Conservation (phyloP, 345 rosid genomes). For the Angophora floribunda region DNA sequence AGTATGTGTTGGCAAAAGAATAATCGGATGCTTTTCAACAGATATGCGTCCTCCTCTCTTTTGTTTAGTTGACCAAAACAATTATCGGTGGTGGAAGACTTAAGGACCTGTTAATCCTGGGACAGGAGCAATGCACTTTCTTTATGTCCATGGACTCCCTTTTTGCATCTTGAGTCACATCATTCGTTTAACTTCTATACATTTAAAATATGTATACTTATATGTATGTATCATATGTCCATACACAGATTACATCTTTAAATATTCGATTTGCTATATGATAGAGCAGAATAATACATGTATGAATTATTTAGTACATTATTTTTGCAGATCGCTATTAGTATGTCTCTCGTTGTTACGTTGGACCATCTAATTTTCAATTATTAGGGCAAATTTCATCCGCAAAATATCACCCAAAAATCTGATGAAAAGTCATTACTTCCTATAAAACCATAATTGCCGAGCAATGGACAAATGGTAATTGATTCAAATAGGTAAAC, state of each 20-base stretch:
- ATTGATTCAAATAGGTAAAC: neutral
- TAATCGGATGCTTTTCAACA: neutral
- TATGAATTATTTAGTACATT: neutral
- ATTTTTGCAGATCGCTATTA: neutral
- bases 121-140: too few species aligned
- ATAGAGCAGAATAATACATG: neutral
- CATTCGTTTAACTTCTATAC: neutral
- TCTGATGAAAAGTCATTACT: neutral
- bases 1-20: neutral
- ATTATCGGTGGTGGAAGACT: neutral
- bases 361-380: neutral
- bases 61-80: neutral
- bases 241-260: neutral
- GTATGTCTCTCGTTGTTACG: neutral
- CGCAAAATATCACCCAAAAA: neutral
- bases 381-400: neutral
- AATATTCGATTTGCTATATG: neutral
- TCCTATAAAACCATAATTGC: neutral
- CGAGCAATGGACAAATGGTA: neutral
- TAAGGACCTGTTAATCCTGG: too few species aligned
- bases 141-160: neutral
- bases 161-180: neutral
- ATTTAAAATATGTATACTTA: too few species aligned
- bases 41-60: neutral
- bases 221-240: neutral